These are phyloP conservation scores for Cydonia oblonga DNA, from an alignment of 331 rosid species.

Conservation along the genomic window DNA sequence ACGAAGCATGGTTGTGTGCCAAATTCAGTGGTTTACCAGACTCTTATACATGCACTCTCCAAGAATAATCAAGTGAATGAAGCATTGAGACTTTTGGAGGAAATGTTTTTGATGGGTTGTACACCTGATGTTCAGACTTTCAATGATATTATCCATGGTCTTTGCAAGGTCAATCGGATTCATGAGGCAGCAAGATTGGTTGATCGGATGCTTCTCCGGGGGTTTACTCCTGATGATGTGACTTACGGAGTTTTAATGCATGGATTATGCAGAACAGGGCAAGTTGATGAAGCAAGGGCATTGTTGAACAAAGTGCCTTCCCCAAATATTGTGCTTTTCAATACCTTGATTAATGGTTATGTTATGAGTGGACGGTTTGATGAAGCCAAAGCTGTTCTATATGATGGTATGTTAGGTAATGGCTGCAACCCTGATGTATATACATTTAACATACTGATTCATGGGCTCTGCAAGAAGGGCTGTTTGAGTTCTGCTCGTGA, in stretches of 20 bases:
- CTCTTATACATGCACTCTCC: constrained; percentile 67
- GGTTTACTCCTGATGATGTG: constrained; percentile 46
- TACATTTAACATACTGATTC: constrained; percentile 66
- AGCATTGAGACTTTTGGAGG: constrained; percentile 61
- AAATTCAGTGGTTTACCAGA: constrained; percentile 71
- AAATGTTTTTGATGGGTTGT: constrained; percentile 89
- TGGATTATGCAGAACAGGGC: constrained; percentile 54
- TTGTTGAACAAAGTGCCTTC: constrained; percentile 48
- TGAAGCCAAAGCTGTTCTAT: constrained; percentile 52
- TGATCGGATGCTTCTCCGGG: constrained; percentile 70
- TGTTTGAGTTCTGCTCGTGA: constrained; percentile 50
- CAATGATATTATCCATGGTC: constrained; percentile 68
- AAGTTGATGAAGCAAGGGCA: constrained; percentile 65
- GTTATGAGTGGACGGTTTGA: constrained; percentile 51
- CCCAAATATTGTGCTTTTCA: constrained; percentile 49
- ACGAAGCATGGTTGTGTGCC: constrained; percentile 88
- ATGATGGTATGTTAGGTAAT: constrained; percentile 34
- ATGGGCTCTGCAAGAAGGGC: constrained; percentile 74
- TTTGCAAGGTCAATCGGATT: constrained; percentile 46
- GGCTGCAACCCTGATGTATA: constrained; percentile 64
- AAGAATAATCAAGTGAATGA: constrained; percentile 53
- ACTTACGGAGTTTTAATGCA: constrained; percentile 74
- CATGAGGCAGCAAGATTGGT: constrained; percentile 70
- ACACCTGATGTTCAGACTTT: constrained; percentile 83
- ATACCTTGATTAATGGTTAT: constrained; percentile 74